Percentiles rank a stretch among this genome's conserved stretches.
These are phyloP conservation scores for Fomitopsis betulina DNA, from an alignment of 1,284 basidiomycete species.

Conservation along the genomic window DNA sequence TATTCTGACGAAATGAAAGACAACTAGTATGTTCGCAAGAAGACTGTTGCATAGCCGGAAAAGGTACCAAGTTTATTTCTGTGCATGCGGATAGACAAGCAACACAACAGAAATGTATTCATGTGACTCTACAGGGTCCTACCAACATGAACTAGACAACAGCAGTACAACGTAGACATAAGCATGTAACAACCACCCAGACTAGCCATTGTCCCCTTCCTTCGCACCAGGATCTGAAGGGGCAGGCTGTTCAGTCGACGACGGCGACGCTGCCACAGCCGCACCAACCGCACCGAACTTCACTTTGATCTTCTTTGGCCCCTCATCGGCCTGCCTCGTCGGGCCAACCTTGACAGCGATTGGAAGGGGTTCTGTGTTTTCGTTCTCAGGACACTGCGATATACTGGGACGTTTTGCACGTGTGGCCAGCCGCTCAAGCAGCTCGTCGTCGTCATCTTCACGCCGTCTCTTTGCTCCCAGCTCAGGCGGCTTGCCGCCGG, in stretches of 20 bases:
- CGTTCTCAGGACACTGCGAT: conserved; percentile 36
- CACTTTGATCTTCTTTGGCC: conserved; percentile 75
- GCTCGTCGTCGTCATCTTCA: conserved; percentile 73
- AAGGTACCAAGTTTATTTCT: not conserved
- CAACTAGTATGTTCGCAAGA: too few species aligned
- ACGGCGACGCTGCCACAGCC: conserved; percentile 33
- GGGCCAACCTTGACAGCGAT: conserved; percentile 11
- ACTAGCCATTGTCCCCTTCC: conserved; percentile 70
- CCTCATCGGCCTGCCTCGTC: conserved; percentile 55
- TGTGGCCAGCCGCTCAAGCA: conserved; percentile 50
- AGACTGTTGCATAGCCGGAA: too few species aligned
- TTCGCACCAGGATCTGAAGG: conserved; percentile 65
- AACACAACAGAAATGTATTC: conserved; percentile 1
- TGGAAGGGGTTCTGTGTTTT: conserved; percentile 17
- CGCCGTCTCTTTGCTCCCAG: conserved; percentile 68
- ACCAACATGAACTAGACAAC: conserved; percentile 16
- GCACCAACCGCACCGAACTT: conserved; percentile 53
- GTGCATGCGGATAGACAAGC: not conserved
- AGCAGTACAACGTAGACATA: conserved; percentile 15
- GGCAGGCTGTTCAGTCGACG: conserved; percentile 23
- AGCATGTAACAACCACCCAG: not conserved
- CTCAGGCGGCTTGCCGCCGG: conserved; percentile 36
- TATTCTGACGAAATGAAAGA: not conserved
- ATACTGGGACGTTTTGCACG: conserved; percentile 51
- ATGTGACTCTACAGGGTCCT: conserved; percentile 19